Base-by-base conservation (phyloP, 257 asterid species). In the Linderniella brevidens region DNA sequence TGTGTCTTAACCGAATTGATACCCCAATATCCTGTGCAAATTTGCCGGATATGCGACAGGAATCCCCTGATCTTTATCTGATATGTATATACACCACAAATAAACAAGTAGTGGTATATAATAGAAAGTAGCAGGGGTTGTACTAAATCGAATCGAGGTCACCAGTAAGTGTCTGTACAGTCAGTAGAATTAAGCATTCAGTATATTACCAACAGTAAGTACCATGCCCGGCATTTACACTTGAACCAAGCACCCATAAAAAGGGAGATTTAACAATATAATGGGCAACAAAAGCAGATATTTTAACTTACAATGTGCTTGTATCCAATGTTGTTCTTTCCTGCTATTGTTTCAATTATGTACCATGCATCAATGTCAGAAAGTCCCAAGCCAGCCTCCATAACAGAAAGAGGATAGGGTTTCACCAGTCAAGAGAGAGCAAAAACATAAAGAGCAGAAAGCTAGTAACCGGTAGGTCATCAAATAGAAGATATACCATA, bases 261-360 rank as follows among this genome's bases (percentile, higher is more conserved):
- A n/a, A n/a, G n/a, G n/a, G n/a, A n/a, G n/a, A n/a, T n/a, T n/a
- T n/a, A n/a, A n/a, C n/a, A n/a, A n/a, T n/a, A 6, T 5, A 9
- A 13, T 4, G n/a, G 19, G 29, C 11, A 49, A 0, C 48, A 46
- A 60, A 49, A 9, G 46, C 49, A 13, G 44, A n/a, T 58, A 49
- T 46, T 32, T 53, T 41, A 65, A 75, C 94, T 82, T 69, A 86
- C 96, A 59, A 88, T 72, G 65, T 88, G 98, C 60, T 84, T 88
- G 61, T 72, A 88, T 37, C 98, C 95, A 67, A 88, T 73, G 58
- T 84, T 88, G 55, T 88, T 88, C 69, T 84, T 88, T 50, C 93
- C 92, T 0, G 98, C 98, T 45, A 88, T 80, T 46, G 96, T 88
- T 67, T 88, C 98, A 58, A 88, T 81, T 72, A 88, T 68, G 62